Conservation (phyloP, 1,139 yeast genomes). For the Candida glucosophila region DNA sequence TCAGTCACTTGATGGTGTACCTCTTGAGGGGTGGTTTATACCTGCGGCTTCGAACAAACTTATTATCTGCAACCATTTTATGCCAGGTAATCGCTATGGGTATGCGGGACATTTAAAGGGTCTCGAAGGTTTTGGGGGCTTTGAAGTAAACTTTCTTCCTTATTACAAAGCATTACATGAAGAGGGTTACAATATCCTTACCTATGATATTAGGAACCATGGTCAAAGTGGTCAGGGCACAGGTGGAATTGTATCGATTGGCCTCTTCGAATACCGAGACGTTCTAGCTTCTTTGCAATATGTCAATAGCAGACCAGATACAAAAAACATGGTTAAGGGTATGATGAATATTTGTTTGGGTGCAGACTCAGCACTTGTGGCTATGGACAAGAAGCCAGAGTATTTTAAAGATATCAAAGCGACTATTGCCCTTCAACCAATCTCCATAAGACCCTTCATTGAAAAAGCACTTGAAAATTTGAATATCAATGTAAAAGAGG, state of each 20-base stretch:
- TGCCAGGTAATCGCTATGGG: constrained; percentile 5
- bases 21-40: constrained; percentile 5
- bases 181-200: constrained; percentile 4
- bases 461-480: constrained; percentile 1
- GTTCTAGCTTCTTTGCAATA: constrained; percentile 4
- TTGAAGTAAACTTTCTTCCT: constrained; percentile 4
- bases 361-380: constrained; percentile 3
- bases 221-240: constrained; percentile 2
- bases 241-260: constrained; percentile 3
- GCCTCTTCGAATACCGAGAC: constrained; percentile 4
- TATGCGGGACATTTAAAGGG: constrained; percentile 4
- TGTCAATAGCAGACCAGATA: constrained; percentile 3
- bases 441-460: constrained; percentile 2
- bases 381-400: constrained; percentile 3
- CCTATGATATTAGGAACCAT: constrained; percentile 4
- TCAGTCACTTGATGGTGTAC: constrained; percentile 4
- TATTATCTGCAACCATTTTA: constrained; percentile 4
- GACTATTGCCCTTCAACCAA: constrained; percentile 3
- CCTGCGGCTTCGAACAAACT: constrained; percentile 3
- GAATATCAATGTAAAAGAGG: constrained; percentile 2
- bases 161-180: constrained; percentile 4
- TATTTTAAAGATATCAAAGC: constrained; percentile 3
- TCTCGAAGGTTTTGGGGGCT: constrained; percentile 3
- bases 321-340: constrained; percentile 4
- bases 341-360: constrained; percentile 5